phyloP scores from a whole-genome alignment of 441 rosid species.

The Euphorbia celastroides region DNA sequence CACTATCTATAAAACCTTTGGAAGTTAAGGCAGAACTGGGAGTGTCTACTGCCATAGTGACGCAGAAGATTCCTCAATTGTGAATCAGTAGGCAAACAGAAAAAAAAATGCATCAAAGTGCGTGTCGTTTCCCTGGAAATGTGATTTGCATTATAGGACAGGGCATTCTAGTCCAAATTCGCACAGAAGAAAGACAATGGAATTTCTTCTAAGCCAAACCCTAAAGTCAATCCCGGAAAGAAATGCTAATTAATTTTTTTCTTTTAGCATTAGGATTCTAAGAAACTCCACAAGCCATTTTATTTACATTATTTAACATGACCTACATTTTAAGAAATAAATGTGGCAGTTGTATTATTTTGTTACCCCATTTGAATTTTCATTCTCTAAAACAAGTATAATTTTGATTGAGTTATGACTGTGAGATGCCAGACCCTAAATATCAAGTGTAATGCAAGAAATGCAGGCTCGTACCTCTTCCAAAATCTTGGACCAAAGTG shows the following conservation, averaged over 20 bases:
- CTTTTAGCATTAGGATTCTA: too few species aligned
- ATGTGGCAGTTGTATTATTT: background rate
- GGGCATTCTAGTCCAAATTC: background rate
- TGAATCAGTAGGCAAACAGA: background rate
- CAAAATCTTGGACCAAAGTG: constrained; percentile 96
- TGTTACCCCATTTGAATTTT: background rate
- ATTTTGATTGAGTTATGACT: background rate
- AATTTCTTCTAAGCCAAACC: background rate
- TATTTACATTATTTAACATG: background rate
- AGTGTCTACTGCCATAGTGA: background rate
- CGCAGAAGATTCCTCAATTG: background rate
- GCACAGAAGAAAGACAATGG: background rate
- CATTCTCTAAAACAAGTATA: background rate
- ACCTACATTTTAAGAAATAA: background rate
- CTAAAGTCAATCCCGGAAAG: background rate
- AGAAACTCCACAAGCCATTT: background rate
- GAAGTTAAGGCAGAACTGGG: background rate
- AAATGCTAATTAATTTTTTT: background rate
- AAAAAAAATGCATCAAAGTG: too few species aligned
- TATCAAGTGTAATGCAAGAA: background rate
- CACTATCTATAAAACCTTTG: background rate
- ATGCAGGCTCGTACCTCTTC: constrained; percentile 62
- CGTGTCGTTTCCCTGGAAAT: background rate
- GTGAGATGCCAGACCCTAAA: background rate
- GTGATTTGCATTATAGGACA: background rate